Base-by-base conservation (phyloP, 1,284 basidiomycete species). In the Tetrapyrgos nigripes region DNA sequence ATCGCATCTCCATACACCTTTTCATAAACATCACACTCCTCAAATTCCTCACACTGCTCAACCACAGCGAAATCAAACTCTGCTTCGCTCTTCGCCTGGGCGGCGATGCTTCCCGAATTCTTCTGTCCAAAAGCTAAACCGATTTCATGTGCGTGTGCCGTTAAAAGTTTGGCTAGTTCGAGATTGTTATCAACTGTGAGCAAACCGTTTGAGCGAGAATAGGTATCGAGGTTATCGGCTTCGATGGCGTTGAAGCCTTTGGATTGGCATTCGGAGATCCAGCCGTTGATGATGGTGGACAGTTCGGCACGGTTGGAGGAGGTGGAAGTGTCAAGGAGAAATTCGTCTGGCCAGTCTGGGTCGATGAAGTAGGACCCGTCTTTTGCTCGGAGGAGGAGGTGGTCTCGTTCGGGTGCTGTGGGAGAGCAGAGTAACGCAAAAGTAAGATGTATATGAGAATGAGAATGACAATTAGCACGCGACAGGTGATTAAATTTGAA, bases 191-290 rank as follows among this genome's bases (percentile, higher is more conserved):
- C 47, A 14, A 27, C 29, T 3, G 54, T 60, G 52, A 58, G 57
- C 10, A 62, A 55, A 14, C 24, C 26, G 11, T 33, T 37, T 13
- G 53, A 58, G 13, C 59, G 61, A 46, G 59, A 54, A 52, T 49
- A 62, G n/a, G 59, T 62, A 37, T 62, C 61, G 1, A 62, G 55
- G 31, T 62, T 62, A 48, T 62, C 61, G 26, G 55, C 29, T 52
- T 62, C 61, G 35, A 62, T 54, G n/a, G 55, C 61, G 26, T 62
- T 53, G 52, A 57, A 62, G 4, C 61, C 61, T 46, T 59, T 61
- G 9, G 49, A 31, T 33, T 37, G 43, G 40, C 61, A 62, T 6
- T 40, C 46, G 33, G 55, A 33, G 46, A 62, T 61, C 50, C 44
- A 58, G 31, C 51, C 46, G 24, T 58, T 56, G 29, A 62, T 27